Base-by-base conservation (phyloP, 2,329 filamentous ascomycete genomes). In the Phialophora tarda region DNA sequence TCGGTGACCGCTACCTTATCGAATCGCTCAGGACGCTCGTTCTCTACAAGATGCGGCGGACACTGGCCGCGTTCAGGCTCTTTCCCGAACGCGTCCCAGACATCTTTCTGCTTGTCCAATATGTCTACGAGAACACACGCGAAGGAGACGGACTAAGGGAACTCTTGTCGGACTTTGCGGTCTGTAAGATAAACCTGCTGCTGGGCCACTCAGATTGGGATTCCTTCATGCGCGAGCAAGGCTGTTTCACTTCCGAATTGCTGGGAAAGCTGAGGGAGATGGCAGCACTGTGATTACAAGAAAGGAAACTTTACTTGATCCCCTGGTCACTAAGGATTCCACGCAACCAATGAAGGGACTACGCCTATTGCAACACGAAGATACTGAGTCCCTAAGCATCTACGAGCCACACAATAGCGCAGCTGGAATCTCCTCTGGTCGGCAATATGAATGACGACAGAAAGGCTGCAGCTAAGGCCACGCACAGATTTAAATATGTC, bases 1-100 rank as follows among this genome's bases (percentile, higher is more conserved):
- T 82, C n/a, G 77, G 79, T 1, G 78, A 82, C 62, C 78, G 74
- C 44, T 80, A 79, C 68, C 72, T 75, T 28, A 78, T 80, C 24
- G 53, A 74, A 6, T 32, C 69, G 1, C 74, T 81, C 26, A 65
- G 72, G 59, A 65, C 67, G 1, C 68, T 78, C 6, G 71, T 74
- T 23, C 62, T 78, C 1, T 63, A 71, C 32, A 79, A 79, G 66
- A 68, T 81, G 38, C 73, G 75, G 30, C 65, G 72, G 5, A 75
- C 72, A 1, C 67, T 81, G 24, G 67, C 67, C 7, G 30, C 64
- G 0, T 78, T 77, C 58, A 73, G 67, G 1, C 69, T 80, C 2
- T 75, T 73, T 56, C 54, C 63, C 2, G 69, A 73, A 21, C 70
- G 73, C n/a, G 63, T 73, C 4, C 66, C 48, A 3, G 74, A 76